A percentile compares a stretch with the other conserved stretches of the same genome.
phyloP scores from a whole-genome alignment of 2,329 filamentous ascomycete genomes.

The Pseudogymnoascus sp. region DNA sequence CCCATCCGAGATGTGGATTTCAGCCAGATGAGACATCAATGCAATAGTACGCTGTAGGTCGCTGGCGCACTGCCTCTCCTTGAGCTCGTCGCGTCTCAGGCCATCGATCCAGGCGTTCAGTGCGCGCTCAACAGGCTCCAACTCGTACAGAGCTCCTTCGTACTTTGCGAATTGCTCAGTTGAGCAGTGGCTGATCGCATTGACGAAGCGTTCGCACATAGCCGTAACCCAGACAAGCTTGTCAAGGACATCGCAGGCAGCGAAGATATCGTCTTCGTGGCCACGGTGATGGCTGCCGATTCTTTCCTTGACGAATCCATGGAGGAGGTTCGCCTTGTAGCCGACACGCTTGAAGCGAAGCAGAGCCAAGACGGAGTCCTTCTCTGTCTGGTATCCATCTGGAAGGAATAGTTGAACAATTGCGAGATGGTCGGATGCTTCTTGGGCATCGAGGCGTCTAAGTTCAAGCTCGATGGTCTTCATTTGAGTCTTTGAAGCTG shows the following conservation, averaged over 20 bases:
- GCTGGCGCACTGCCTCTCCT: constrained; percentile 72
- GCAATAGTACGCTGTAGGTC: constrained; percentile 81
- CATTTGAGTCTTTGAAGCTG: constrained; percentile 82
- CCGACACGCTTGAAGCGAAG: constrained; percentile 80
- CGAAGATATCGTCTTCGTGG: constrained; percentile 71
- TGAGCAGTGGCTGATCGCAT: constrained; percentile 71
- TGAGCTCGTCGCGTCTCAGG: constrained; percentile 75
- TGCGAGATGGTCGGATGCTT: constrained; percentile 78
- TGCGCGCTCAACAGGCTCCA: constrained; percentile 85
- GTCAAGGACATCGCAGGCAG: constrained; percentile 74
- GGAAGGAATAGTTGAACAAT: constrained; percentile 88
- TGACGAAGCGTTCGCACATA: constrained; percentile 79
- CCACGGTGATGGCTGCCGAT: constrained; percentile 62
- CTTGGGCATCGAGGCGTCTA: constrained; percentile 77
- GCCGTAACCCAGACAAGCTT: constrained; percentile 78
- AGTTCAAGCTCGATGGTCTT: constrained; percentile 93
- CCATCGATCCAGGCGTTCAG: constrained; percentile 85
- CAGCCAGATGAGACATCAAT: constrained; percentile 77
- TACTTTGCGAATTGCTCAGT: constrained; percentile 72
- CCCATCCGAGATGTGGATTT: constrained; percentile 67
- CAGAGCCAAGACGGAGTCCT: constrained; percentile 81
- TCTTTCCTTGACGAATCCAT: constrained; percentile 72
- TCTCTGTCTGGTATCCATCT: constrained; percentile 72
- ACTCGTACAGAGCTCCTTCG: constrained; percentile 74
- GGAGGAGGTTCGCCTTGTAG: constrained; percentile 79